These are phyloP conservation scores for Stereocaulon alpinum DNA, from an alignment of 495 filamentous ascomycete genomes.

Conservation along the genomic window DNA sequence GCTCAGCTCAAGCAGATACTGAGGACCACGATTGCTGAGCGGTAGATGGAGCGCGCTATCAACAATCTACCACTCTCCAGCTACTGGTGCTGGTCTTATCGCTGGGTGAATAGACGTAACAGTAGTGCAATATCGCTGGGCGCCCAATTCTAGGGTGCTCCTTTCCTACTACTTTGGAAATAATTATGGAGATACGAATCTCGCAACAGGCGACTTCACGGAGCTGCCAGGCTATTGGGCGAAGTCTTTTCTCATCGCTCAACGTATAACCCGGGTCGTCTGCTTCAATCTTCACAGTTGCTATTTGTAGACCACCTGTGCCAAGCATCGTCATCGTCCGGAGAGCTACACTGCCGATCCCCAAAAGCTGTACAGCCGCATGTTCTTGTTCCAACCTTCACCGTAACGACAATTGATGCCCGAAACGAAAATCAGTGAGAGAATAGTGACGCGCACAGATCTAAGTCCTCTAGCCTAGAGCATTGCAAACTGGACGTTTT, in stretches of 20 bases:
- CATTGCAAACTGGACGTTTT: background rate
- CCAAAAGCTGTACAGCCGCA: constrained; percentile 5
- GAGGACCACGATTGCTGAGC: constrained; percentile 14
- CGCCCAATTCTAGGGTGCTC: too few species aligned
- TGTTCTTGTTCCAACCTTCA: background rate
- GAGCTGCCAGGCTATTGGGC: too few species aligned
- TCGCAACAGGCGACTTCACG: too few species aligned
- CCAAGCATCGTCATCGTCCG: constrained; percentile 14
- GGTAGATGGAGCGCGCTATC: constrained; percentile 15
- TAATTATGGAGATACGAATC: too few species aligned
- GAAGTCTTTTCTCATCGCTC: too few species aligned
- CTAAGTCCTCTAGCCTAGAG: background rate
- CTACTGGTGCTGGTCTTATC: background rate
- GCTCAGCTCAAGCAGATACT: constrained; percentile 8
- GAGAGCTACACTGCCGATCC: background rate
- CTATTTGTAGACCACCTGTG: background rate
- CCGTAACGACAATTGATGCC: background rate
- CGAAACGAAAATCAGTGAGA: background rate
- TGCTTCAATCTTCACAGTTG: background rate
- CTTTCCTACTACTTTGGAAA: too few species aligned
- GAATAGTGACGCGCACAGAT: background rate
- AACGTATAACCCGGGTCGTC: too few species aligned
- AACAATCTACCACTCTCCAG: constrained; percentile 13
- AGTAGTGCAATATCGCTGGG: constrained; percentile 6
- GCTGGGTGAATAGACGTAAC: constrained; percentile 11